Base-by-base conservation (phyloP, 2,329 filamentous ascomycete species). In the Chaetomiaceae sp. region DNA sequence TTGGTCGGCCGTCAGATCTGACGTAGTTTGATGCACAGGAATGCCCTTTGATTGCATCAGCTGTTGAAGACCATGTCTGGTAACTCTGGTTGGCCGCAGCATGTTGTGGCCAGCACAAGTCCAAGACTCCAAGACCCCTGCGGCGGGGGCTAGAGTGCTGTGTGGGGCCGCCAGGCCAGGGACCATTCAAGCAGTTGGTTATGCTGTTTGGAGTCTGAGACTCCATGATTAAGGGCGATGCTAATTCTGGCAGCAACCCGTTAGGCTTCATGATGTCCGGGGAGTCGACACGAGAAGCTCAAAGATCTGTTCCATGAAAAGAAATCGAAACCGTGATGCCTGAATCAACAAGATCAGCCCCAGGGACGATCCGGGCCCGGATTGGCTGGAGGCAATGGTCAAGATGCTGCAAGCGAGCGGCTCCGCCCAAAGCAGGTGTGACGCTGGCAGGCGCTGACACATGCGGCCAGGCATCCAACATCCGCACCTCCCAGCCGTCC, bases 381-480 rank as follows among this genome's bases (percentile, higher is more conserved):
- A 56, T 48, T 49, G 50, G 48, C 21, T 41, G 42, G 13, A 50
- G 16, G 31, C 7, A 35, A 12, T 33, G 27, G 25, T 42, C 44
- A 20, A 48, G 27, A 25, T 17, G 50, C 44, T 51, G 54, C 54
- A 51, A 23, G 44, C 37, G 33, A 33, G 48, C 27, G 51, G 54
- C 54, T 56, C 30, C 51, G 48, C 48, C 44, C 35, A 44, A 17
- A n/a, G 25, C 27, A 17, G 38, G 44, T 49, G 48, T 44, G n/a
- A 50, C 48, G 47, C 50, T 23, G 31, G 30, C 17, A 50, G 44
- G 39, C 39, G 55, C 55, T 55, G 37, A 58, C 55, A 54, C 23
- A 51, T 44, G 43, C 38, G n/a, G 35, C 49, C 52, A 57, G 55
- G 55, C 55, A 57, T 44, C 51, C 51, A 54, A 34, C 44, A 33